Evolutionary conservation across 2,329 filamentous ascomycete genomes (phyloP), one percentile per base, ranked within the genome.

Genomic region (Clathrospora elynae): DNA sequence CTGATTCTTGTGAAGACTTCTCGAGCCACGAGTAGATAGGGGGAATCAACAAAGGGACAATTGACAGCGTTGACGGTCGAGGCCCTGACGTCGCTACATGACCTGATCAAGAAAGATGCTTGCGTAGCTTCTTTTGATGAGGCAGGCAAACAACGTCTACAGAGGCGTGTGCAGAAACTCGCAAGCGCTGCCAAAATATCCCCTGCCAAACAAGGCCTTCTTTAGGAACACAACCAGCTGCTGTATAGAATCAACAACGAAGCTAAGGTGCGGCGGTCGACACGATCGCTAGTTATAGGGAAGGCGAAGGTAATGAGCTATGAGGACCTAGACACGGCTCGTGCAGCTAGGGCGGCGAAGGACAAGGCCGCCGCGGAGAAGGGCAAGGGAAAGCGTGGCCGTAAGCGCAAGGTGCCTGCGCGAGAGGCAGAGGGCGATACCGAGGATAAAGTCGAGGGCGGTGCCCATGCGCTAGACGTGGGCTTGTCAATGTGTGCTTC

Each of bases 221-320:
- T 53, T n/a, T 32, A 62, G 32, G 57, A 68, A 23, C 49, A 56
- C 33, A 65, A 55, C 35, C 31, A 46, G 31, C 56, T 64, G 42
- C 51, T 69, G 23, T 43, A 28, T 18, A 48, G 45, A 36, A 54
- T 61, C 8, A 60, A 64, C 35, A 59, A 63, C 35, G 56, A 63
- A 55, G 51, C 51, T 23, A 63, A 62, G 52, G 41, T 35, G 32
- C 51, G 56, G 18, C 44, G 54, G 38, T 53, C 47, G 23, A 60
- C 55, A 17, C 56, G 47, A 37, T 57, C 55, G 36, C 20, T 45
- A 18, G 49, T 65, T 7, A 25, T 62, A 42, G 59, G 52, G 22
- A 56, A 46, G 44, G 54, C 53, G 36, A n/a, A n/a, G n/a, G n/a
- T n/a, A n/a, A n/a, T n/a, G n/a, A n/a, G n/a, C n/a, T n/a, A n/a